Conservation (phyloP, 768 basidiomycete species). For the Sutorius australiensis region DNA sequence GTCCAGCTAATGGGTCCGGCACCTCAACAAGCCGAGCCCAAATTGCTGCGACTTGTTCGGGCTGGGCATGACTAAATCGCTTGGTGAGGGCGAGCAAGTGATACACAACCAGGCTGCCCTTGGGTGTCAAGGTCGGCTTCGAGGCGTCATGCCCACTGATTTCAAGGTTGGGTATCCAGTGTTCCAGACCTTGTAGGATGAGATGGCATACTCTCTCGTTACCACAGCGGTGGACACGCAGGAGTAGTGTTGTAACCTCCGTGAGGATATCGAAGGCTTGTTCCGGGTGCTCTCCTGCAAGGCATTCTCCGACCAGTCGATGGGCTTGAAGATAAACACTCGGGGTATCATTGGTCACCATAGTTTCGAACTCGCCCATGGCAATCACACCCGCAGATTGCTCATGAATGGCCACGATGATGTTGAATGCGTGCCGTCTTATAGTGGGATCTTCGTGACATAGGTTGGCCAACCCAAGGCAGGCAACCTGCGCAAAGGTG, state of each 20-base stretch:
- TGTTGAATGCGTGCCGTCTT: conserved; percentile 72
- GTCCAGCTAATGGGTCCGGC: conserved; percentile 69
- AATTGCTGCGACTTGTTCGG: conserved; percentile 75
- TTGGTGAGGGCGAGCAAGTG: conserved; percentile 82
- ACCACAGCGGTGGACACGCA: conserved; percentile 52
- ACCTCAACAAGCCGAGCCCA: conserved; percentile 77
- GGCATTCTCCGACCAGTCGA: conserved; percentile 67
- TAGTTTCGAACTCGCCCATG: conserved; percentile 70
- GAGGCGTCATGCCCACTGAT: conserved; percentile 44
- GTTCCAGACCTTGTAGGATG: conserved; percentile 74
- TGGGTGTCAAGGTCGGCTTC: conserved; percentile 28
- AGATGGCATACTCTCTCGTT: conserved; percentile 50
- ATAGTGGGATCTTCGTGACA: conserved; percentile 63
- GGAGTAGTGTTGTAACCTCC: conserved; percentile 71
- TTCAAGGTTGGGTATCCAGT: conserved; percentile 78
- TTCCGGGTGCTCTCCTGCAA: conserved; percentile 73
- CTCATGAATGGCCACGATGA: conserved; percentile 70
- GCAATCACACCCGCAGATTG: conserved; percentile 63
- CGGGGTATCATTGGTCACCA: conserved; percentile 66
- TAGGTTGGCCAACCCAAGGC: conserved; percentile 80
- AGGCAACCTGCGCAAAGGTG: conserved; percentile 69
- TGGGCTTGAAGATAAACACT: conserved; percentile 81
- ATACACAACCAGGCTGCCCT: conserved; percentile 65
- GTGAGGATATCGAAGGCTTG: conserved; percentile 62
- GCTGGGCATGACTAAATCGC: conserved; percentile 66